Conservation (phyloP, 176 grass and related monocot species). For the bread wheat (Triticum aestivum) region IWGSC_CS_RefSeq_v2.1 NC_057812.1:671225378-671225877, state of each 20-base stretch:
- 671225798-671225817: neutral
- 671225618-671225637: neutral
- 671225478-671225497: neutral
- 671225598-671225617: neutral
- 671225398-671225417: neutral
- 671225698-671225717: neutral
- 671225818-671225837: neutral
- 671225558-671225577: neutral
- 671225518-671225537: neutral
- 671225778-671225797: neutral
- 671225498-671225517: constrained; percentile 8
- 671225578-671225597: neutral
- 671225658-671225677: neutral
- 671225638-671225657: neutral
- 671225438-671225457: neutral
- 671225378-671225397: neutral
- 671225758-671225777: neutral
- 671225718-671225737: neutral
- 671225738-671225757: neutral
- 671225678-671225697: neutral
- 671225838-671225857: neutral
- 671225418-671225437: neutral
- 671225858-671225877: neutral
- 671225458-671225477: neutral
- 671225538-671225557: neutral